Percentiles rank a stretch among this genome's conserved stretches.
These are phyloP conservation scores for Aegilops speltoides DNA, from an alignment of 176 grass and related monocot genomes.

Conservation along the genomic window DNA sequence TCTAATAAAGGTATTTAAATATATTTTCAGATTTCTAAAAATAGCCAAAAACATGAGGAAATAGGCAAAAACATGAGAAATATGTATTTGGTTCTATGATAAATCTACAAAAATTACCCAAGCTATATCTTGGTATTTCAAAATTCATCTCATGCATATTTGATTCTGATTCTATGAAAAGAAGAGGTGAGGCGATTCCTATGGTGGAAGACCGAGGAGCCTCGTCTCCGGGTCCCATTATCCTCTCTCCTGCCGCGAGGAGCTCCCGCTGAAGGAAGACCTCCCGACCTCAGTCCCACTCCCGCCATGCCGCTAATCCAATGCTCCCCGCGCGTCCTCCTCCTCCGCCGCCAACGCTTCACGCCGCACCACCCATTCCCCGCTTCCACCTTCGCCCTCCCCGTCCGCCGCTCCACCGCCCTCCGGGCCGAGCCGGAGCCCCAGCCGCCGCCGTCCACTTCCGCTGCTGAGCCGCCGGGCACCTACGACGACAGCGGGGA, in stretches of 20 bases:
- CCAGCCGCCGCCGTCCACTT: not conserved
- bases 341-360: conserved; percentile 17
- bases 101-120: too few relatives aligned
- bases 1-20: too few relatives aligned
- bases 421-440: conserved; percentile 27
- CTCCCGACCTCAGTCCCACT: not conserved
- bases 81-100: too few relatives aligned
- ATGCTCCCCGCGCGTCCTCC: conserved; percentile 43
- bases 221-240: conserved; percentile 15
- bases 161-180: too few relatives aligned
- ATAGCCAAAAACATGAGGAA: too few relatives aligned
- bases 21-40: too few relatives aligned
- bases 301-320: conserved; percentile 40
- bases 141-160: too few relatives aligned
- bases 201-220: too few relatives aligned
- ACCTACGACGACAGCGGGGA: conserved; percentile 18
- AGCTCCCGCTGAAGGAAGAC: not conserved
- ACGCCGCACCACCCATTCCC: not conserved
- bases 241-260: not conserved
- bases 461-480: not conserved
- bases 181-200: too few relatives aligned
- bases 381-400: not conserved
- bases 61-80: too few relatives aligned
- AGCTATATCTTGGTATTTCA: too few relatives aligned
- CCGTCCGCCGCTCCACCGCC: conserved; percentile 19